Conservation (phyloP, 768 basidiomycete species). For the Flagelloscypha sp. region DNA sequence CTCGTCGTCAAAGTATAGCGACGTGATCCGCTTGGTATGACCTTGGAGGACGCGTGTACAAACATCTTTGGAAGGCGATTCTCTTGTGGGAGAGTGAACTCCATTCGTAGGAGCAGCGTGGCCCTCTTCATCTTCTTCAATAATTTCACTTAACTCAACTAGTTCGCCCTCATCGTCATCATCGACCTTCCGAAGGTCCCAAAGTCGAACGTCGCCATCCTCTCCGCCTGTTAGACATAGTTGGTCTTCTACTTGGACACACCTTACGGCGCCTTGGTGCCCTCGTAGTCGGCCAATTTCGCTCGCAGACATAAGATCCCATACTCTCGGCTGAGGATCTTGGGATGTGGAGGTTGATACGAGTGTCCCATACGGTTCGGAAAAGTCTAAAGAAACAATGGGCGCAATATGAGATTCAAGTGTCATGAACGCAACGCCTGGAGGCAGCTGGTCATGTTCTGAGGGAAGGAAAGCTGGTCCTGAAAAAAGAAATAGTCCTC, state of each 20-base stretch:
- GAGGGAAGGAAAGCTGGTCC: conserved; percentile 96
- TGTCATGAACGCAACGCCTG: conserved; percentile 96
- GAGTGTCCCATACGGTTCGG: conserved; percentile 91
- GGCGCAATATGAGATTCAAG: conserved; percentile 73
- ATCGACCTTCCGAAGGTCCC: conserved; percentile 85
- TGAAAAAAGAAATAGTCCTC: too few relatives aligned
- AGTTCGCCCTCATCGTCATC: conserved; percentile 59
- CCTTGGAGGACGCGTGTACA: conserved; percentile 79
- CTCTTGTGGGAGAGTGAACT: conserved; percentile 30
- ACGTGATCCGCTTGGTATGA: conserved; percentile 87
- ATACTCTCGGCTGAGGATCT: conserved; percentile 82
- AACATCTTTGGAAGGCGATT: conserved; percentile 43
- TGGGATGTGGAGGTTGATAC: conserved; percentile 84
- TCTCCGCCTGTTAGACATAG: conserved; percentile 86
- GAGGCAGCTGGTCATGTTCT: conserved; percentile 92
- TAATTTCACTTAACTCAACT: conserved; percentile 52
- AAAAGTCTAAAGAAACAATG: conserved; percentile 87
- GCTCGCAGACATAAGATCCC: conserved; percentile 88
- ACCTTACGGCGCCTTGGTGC: conserved; percentile 75
- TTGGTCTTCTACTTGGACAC: conserved; percentile 86
- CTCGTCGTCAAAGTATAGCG: conserved; percentile 92
- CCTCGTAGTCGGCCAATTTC: conserved; percentile 82
- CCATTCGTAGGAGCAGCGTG: conserved; percentile 33
- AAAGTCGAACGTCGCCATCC: conserved; percentile 78
- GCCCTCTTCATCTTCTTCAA: conserved; percentile 52